Conservation (phyloP, 495 filamentous ascomycete species). For the Neohortaea acidophila region DNA sequence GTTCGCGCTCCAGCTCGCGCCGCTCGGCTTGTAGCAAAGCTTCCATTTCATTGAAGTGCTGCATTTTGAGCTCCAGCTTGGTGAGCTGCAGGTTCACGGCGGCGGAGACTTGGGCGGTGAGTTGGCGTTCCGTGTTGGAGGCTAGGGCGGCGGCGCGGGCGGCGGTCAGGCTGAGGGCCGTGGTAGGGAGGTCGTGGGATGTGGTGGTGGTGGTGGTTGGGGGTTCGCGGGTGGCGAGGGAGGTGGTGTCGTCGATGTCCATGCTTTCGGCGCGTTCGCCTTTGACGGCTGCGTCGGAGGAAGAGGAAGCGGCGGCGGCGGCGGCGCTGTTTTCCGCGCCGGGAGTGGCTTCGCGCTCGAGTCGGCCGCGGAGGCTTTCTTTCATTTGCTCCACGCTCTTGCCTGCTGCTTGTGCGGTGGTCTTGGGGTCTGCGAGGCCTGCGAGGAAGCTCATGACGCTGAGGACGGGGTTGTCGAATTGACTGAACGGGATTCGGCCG, state of each 20-base stretch:
- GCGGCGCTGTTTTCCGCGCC: constrained; percentile 18
- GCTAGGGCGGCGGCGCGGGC: constrained; percentile 75
- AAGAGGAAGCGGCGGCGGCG: background rate
- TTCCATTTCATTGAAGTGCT: constrained; percentile 95
- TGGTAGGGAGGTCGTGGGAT: constrained; percentile 40
- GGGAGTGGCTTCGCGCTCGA: constrained; percentile 41
- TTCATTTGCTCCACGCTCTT: constrained; percentile 73
- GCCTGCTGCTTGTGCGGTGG: constrained; percentile 76
- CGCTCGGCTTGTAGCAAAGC: constrained; percentile 78
- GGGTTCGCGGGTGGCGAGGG: constrained; percentile 17
- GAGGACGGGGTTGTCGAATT: constrained; percentile 87
- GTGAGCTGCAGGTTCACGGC: constrained; percentile 50
- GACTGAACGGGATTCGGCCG: constrained; percentile 69
- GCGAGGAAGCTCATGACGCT: constrained; percentile 88
- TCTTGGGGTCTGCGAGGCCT: constrained; percentile 68
- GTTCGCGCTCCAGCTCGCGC: constrained; percentile 73
- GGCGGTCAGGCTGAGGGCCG: constrained; percentile 70
- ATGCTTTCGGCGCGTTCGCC: constrained; percentile 37
- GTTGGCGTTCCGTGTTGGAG: constrained; percentile 89
- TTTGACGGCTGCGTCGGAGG: constrained; percentile 5
- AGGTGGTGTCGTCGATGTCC: constrained; percentile 42
- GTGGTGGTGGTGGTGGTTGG: constrained; percentile 5
- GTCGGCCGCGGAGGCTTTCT: constrained; percentile 51
- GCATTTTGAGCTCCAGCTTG: constrained; percentile 44
- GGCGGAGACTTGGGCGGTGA: constrained; percentile 77